Percentiles rank a stretch among this genome's conserved stretches.
phyloP scores from a whole-genome alignment of 345 rosid genomes.

The Carallia pectinifolia region DNA sequence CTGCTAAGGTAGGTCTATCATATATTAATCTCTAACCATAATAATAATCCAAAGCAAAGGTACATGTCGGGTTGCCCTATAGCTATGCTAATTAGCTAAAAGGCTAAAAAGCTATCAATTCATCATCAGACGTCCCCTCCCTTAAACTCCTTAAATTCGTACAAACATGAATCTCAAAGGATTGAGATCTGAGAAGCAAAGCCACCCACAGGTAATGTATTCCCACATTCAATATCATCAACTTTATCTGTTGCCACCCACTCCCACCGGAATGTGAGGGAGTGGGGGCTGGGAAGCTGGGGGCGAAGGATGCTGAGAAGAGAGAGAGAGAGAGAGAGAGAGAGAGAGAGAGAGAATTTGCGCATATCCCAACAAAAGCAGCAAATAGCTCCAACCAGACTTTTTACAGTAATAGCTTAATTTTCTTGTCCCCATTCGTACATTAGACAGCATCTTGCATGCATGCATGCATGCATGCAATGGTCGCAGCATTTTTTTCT shows the following conservation, averaged over 20 bases:
- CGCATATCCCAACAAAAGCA: slow-evolving; percentile 33
- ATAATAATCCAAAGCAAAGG: too few species aligned
- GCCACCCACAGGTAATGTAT: background rate
- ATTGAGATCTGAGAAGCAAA: background rate
- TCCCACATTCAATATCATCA: slow-evolving; percentile 13
- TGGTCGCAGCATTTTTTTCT: background rate
- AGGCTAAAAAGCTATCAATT: background rate
- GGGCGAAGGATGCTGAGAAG: background rate
- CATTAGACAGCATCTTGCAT: slow-evolving; percentile 18
- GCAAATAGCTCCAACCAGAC: slow-evolving; percentile 40
- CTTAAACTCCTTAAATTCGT: background rate
- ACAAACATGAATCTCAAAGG: background rate
- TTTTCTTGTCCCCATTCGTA: slow-evolving; percentile 19
- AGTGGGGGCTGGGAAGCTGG: background rate
- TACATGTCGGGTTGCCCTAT: too few species aligned
- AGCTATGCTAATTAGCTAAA: too few species aligned
- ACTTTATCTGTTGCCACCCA: slow-evolving; percentile 34
- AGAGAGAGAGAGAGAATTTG: slow-evolving; percentile 8
- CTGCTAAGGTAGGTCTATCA: too few species aligned
- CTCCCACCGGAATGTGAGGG: slow-evolving; percentile 8
- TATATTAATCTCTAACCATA: too few species aligned
- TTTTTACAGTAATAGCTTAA: slow-evolving; percentile 36
- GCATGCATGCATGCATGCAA: slow-evolving; percentile 13
- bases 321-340: slow-evolving; percentile 3
- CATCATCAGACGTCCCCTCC: background rate